Base-by-base conservation (phyloP, 306 rosid genomes). In the Cyclanthera cordifolia region DNA sequence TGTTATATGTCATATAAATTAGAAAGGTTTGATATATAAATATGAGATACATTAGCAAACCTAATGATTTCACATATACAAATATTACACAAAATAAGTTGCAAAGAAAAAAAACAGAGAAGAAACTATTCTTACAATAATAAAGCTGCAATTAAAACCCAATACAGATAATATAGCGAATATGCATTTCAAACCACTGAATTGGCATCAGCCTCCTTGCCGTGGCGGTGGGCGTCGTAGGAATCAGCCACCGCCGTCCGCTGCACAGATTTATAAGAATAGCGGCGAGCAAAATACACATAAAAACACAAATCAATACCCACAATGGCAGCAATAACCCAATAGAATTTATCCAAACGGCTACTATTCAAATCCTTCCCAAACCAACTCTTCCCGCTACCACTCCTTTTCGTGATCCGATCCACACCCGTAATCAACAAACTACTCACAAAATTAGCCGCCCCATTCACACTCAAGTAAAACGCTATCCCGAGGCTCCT, bases 401-500 rank as follows among this genome's bases (percentile, higher is more conserved):
- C 32, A n/a, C 47, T 41, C 20, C 46, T 27, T 10, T 41, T 46
- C 1, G 69, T 72, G 17, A 72, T 30, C 24, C 30, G 47, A 45
- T 72, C 69, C 69, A 58, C 75, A 4, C 46, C 34, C 11, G 75
- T 72, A 3, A 72, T 72, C 19, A 72, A 12, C 15, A n/a, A 43
- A 20, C 75, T 57, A 12, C 75, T 72, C 2, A 72, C 2, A 2
- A 72, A 56, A 27, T 72, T 72, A 0, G 75, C 69, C 0, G 58
- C 75, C 8, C 75, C 75, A 4, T 82, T 76, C 21, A 93, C 95
- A 49, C 95, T 84, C 4, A 93, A 57, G 60, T 89, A 93, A 28
- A 92, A 77, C 0, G 96, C 96, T 58, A 92, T 84, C 14, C 96
- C 98, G 19, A 92, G 53, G 69, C 96, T 92, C 61, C 98, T 82